phyloP scores from a whole-genome alignment of 441 rosid genomes.

The Populus hybrid region DNA sequence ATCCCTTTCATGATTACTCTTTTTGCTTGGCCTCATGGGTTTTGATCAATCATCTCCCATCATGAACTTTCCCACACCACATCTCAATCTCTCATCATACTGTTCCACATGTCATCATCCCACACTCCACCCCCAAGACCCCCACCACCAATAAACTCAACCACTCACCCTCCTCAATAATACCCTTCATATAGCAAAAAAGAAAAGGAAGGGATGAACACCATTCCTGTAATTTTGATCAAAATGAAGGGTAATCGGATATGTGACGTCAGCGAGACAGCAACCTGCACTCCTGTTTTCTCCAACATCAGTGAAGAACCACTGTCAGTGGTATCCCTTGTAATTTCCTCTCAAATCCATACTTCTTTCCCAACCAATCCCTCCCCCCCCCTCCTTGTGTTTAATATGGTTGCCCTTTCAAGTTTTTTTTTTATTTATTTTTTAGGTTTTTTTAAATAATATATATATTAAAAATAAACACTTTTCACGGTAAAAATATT shows the following conservation, averaged over 20 bases:
- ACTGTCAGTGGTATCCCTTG: not conserved
- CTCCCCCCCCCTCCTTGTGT: not conserved
- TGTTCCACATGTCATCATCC: constrained; percentile 8
- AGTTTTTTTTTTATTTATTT: too few species aligned
- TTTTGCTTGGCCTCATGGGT: not conserved
- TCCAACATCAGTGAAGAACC: not conserved
- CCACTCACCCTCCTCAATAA: not conserved
- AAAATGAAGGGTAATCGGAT: not conserved
- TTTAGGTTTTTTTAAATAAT: too few species aligned
- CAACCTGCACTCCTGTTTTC: not conserved
- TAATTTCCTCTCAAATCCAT: not conserved
- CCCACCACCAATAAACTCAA: not conserved
- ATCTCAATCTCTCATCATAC: not conserved
- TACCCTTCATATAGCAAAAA: not conserved
- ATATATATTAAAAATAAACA: too few species aligned
- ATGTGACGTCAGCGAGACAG: not conserved
- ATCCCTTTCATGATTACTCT: not conserved
- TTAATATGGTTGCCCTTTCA: not conserved
- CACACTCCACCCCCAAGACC: not conserved
- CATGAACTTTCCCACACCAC: constrained; percentile 5
- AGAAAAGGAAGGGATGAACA: not conserved
- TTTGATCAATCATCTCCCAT: constrained; percentile 1
- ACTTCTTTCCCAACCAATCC: not conserved
- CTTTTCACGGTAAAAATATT: too few species aligned
- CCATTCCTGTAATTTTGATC: not conserved